Evolutionary conservation across 768 basidiomycete species (phyloP).

Genomic region (Amanita jacksonii): DNA sequence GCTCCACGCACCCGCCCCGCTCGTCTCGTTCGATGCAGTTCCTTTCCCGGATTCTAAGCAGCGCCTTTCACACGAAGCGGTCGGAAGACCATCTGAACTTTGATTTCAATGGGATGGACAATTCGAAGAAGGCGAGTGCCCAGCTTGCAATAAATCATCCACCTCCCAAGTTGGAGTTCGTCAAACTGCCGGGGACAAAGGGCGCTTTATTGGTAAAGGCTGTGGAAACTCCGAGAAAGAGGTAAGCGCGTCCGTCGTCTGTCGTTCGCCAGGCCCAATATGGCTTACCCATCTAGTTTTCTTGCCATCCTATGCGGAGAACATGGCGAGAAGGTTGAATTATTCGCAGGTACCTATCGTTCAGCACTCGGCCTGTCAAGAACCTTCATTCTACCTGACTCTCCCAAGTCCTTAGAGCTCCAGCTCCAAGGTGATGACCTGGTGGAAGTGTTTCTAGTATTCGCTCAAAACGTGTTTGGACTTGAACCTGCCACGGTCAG

Average conservation of each 20-base stretch:
- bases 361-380: conserved; percentile 88
- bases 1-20: not conserved
- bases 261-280: not conserved
- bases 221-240: conserved; percentile 85
- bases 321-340: conserved; percentile 85
- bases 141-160: conserved; percentile 41
- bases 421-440: conserved; percentile 89
- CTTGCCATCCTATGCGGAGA: conserved; percentile 90
- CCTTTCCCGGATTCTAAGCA: conserved; percentile 60
- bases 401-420: conserved; percentile 77
- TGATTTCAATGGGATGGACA: conserved; percentile 33
- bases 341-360: conserved; percentile 86
- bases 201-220: conserved; percentile 77
- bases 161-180: conserved; percentile 82
- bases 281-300: conserved; percentile 42
- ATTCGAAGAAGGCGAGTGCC: conserved; percentile 21
- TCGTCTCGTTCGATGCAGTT: conserved; percentile 48
- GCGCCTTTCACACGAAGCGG: conserved; percentile 50
- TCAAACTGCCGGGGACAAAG: conserved; percentile 88
- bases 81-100: conserved; percentile 42
- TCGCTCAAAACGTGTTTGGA: conserved; percentile 87
- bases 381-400: conserved; percentile 88
- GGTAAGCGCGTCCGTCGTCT: conserved; percentile 32
- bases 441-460: conserved; percentile 86
- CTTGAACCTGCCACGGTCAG: conserved; percentile 88